These are phyloP conservation scores for Bryoglossum gracile DNA, from an alignment of 495 filamentous ascomycete species.

Conservation along the genomic window DNA sequence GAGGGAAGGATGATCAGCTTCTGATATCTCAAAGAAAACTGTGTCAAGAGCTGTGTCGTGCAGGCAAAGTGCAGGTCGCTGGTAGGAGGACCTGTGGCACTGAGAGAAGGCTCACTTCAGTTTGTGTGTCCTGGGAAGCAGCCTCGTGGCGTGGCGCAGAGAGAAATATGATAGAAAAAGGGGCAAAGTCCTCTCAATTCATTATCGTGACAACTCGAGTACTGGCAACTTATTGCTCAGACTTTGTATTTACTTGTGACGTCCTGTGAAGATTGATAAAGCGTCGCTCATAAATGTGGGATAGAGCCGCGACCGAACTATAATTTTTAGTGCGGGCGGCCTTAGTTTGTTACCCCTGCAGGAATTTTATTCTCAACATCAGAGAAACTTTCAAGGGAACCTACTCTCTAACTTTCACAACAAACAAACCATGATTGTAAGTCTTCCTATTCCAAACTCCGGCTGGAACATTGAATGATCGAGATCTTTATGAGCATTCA, in stretches of 20 bases:
- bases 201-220: constrained; percentile 11
- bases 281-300: neutral
- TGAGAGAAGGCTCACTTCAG: constrained; percentile 11
- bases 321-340: constrained; percentile 2
- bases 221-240: constrained; percentile 18
- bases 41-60: neutral
- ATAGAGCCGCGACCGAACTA: neutral
- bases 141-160: constrained; percentile 19
- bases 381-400: neutral
- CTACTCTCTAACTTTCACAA: neutral
- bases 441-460: constrained; percentile 9
- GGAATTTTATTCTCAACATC: neutral
- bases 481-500: no score
- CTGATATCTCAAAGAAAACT: neutral
- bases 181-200: constrained; percentile 16
- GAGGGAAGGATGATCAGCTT: constrained; percentile 1
- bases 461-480: no score
- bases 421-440: constrained; percentile 28
- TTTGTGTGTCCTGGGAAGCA: constrained; percentile 10
- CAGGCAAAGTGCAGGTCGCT: constrained; percentile 2
- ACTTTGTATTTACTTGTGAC: neutral
- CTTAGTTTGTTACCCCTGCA: neutral
- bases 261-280: neutral
- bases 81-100: constrained; percentile 4
- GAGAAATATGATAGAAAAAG: constrained; percentile 17